A percentile compares a stretch with the other conserved stretches of the same genome.
These are phyloP conservation scores for Penicillium sclerotiorum DNA, from an alignment of 2,329 filamentous ascomycete genomes.

Conservation along the genomic window DNA sequence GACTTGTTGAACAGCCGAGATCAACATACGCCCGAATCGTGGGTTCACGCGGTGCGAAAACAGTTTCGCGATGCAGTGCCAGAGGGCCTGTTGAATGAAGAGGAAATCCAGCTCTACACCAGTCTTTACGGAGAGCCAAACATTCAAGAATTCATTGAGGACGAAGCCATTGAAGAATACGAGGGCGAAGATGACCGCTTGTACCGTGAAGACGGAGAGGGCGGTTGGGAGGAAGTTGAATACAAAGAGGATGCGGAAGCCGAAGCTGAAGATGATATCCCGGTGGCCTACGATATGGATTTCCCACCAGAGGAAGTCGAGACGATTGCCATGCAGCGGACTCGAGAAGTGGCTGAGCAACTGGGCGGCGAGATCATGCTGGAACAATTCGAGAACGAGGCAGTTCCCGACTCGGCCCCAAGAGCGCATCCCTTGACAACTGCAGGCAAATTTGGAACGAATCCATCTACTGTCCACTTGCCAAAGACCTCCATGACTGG, in stretches of 20 bases:
- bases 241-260: conserved; percentile 18
- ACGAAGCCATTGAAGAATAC: conserved; percentile 27
- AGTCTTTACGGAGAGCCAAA: conserved; percentile 78
- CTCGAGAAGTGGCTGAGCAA: conserved; percentile 42
- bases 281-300: conserved; percentile 37
- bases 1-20: conserved; percentile 35
- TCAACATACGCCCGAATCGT: conserved; percentile 35
- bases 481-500: conserved; percentile 69
- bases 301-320: conserved; percentile 26
- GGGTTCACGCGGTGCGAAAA: conserved; percentile 70
- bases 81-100: conserved; percentile 66
- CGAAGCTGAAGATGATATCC: conserved; percentile 26
- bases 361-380: conserved; percentile 45
- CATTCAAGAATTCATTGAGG: conserved; percentile 27
- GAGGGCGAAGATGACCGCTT: conserved; percentile 38
- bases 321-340: conserved; percentile 36
- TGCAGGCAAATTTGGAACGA: conserved; percentile 73
- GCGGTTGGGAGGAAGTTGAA: conserved; percentile 41
- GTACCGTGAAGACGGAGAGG: conserved; percentile 42
- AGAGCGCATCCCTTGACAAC: conserved; percentile 75
- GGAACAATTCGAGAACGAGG: conserved; percentile 47
- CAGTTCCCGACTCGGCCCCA: conserved; percentile 44
- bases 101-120: conserved; percentile 76
- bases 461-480: conserved; percentile 72
- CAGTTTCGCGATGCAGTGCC: conserved; percentile 78